A percentile compares a stretch with the other conserved stretches of the same genome.
Conservation (phyloP, 2,329 filamentous ascomycete genomes). For the Purpureocillium takamizusanense region DNA sequence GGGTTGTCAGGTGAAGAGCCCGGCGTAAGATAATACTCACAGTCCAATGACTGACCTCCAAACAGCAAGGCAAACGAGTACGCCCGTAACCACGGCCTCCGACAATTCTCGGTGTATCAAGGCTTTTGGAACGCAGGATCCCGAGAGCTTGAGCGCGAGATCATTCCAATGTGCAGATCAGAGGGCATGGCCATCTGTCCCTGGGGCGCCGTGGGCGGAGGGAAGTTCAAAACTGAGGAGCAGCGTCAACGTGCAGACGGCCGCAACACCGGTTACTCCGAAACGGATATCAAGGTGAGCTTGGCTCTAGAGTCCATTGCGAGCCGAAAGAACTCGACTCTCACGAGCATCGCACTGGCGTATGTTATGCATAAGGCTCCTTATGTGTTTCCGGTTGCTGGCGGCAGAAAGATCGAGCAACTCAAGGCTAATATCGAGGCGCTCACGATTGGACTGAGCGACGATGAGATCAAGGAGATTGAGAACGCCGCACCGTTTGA, state of each 20-base stretch:
- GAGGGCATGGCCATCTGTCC: constrained; percentile 45
- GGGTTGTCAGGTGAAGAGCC: constrained; percentile 56
- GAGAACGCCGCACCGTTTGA: constrained; percentile 55
- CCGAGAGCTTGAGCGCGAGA: constrained; percentile 32
- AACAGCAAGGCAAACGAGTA: constrained; percentile 55
- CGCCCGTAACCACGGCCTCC: constrained; percentile 60
- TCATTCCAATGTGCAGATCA: constrained; percentile 32
- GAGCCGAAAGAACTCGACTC: constrained; percentile 28
- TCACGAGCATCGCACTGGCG: constrained; percentile 52
- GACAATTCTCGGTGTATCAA: constrained; percentile 51
- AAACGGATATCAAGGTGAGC: constrained; percentile 43
- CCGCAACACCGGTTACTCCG: constrained; percentile 29
- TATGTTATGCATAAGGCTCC: constrained; percentile 66
- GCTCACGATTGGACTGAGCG: constrained; percentile 47
- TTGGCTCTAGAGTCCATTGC: constrained; percentile 40
- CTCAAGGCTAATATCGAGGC: constrained; percentile 62
- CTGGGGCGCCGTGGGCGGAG: constrained; percentile 48
- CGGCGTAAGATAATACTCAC: constrained; percentile 11
- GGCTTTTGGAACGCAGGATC: constrained; percentile 29
- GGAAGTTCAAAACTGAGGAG: constrained; percentile 32
- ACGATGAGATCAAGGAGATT: constrained; percentile 57
- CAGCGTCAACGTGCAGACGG: constrained; percentile 25
- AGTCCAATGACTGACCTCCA: neutral
- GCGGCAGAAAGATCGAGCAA: constrained; percentile 60
- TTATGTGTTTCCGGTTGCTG: constrained; percentile 66